These are phyloP conservation scores for Coleophoma eucalyptorum DNA, from an alignment of 2,329 filamentous ascomycete species.

Conservation along the genomic window DNA sequence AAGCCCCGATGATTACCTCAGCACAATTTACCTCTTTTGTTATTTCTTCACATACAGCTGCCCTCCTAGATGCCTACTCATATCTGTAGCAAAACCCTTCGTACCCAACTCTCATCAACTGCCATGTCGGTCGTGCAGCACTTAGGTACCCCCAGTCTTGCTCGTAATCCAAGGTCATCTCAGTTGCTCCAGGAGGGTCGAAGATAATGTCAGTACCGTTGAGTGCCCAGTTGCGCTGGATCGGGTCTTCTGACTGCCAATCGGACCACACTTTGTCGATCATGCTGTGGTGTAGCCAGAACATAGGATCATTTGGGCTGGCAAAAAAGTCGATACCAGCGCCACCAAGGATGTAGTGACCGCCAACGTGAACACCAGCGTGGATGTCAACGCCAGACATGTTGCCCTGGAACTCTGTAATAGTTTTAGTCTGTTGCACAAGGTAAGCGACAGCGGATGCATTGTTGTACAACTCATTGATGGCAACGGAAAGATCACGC, in stretches of 20 bases:
- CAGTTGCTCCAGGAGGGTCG: not conserved
- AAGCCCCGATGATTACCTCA: no score
- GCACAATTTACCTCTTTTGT: no score
- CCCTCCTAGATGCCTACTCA: not conserved
- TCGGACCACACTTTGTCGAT: constrained; percentile 19
- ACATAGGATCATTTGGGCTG: constrained; percentile 18
- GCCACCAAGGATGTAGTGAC: not conserved
- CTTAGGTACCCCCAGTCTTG: not conserved
- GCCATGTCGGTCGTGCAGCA: not conserved
- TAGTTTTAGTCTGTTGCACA: not conserved
- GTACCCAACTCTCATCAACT: not conserved
- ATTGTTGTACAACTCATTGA: not conserved
- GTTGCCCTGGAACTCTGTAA: not conserved
- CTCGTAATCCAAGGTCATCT: not conserved
- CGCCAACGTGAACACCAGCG: not conserved
- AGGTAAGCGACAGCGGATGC: not conserved
- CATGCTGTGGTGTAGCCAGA: constrained; percentile 21
- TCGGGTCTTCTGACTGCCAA: constrained; percentile 21
- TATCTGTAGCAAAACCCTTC: not conserved
- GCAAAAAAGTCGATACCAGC: not conserved
- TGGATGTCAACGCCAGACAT: not conserved
- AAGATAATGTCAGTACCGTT: not conserved
- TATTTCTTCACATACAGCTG: no score
- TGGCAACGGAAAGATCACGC: not conserved
- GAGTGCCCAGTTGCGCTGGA: not conserved